These are phyloP conservation scores for Scheffersomyces coipomensis DNA, from an alignment of 805 yeast genomes.

Conservation along the genomic window DNA sequence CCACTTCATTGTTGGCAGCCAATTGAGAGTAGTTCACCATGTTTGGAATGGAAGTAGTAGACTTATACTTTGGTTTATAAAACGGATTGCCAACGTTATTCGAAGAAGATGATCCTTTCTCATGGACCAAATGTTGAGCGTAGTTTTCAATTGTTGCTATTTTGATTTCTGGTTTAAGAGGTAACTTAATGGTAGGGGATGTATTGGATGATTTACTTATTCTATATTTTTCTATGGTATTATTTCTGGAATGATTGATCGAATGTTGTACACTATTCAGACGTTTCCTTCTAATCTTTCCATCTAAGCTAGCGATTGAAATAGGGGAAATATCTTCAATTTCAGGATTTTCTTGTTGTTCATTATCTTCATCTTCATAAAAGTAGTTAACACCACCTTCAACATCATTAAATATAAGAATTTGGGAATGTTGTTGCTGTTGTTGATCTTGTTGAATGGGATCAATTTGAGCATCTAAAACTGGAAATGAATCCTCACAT, in stretches of 20 bases:
- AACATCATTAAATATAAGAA: constrained; percentile 7
- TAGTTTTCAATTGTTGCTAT: constrained; percentile 6
- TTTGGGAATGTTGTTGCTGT: background rate
- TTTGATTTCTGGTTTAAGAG: constrained; percentile 5
- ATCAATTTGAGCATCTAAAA: background rate
- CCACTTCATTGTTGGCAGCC: no score
- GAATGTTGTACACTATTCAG: no score
- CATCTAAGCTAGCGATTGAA: background rate
- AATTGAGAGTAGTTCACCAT: constrained; percentile 6
- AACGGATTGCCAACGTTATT: constrained; percentile 14
- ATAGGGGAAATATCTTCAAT: background rate
- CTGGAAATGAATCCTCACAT: constrained; percentile 5
- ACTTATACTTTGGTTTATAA: constrained; percentile 12
- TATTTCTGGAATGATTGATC: background rate
- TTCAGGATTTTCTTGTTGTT: background rate
- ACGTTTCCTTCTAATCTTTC: background rate
- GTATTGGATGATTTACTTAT: constrained; percentile 4
- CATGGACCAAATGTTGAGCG: constrained; percentile 2
- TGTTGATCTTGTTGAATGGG: background rate
- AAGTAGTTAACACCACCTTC: background rate
- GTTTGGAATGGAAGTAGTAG: constrained; percentile 7
- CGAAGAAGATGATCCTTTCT: background rate
- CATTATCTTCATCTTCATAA: background rate
- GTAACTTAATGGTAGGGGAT: constrained; percentile 5
- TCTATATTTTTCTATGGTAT: background rate